These are phyloP conservation scores for Kickxella alabastrina DNA, from an alignment of 192 early-diverging fungal genomes.

Conservation along the genomic window DNA sequence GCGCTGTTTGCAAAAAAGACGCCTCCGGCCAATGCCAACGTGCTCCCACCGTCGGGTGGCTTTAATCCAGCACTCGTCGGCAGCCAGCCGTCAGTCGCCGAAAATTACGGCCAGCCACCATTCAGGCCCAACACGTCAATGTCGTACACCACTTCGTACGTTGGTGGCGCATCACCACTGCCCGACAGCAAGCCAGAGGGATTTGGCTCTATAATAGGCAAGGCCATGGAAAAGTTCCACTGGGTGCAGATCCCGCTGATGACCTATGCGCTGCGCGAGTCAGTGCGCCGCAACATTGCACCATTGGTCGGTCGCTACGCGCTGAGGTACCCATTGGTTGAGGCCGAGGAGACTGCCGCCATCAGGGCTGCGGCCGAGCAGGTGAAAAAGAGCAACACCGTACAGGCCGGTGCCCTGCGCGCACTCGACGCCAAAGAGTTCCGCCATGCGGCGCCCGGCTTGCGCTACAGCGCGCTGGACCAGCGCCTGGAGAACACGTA, in stretches of 20 bases:
- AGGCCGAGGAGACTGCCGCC: conserved; percentile 24
- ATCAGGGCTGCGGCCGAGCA: conserved; percentile 3
- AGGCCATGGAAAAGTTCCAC: conserved; percentile 3
- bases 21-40: not conserved
- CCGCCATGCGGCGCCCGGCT: conserved; percentile 20
- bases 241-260: conserved; percentile 15
- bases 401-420: conserved; percentile 23
- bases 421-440: conserved; percentile 33
- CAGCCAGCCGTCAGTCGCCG: conserved; percentile 3
- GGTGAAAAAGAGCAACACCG: conserved; percentile 13
- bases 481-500: conserved; percentile 29
- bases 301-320: conserved; percentile 44
- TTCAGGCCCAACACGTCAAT: not conserved
- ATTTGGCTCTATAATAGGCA: not conserved
- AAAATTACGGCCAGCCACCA: conserved; percentile 11
- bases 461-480: conserved; percentile 27
- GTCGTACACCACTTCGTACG: not conserved
- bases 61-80: not conserved
- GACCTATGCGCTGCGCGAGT: conserved; percentile 23
- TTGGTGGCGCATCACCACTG: not conserved
- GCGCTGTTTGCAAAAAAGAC: conserved; percentile 33
- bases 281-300: conserved; percentile 3
- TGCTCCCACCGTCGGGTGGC: conserved; percentile 5
- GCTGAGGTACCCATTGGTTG: conserved; percentile 38
- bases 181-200: not conserved